These are phyloP conservation scores for Trichosporon sp. DNA, from an alignment of 1,284 basidiomycete species.

Conservation along the genomic window DNA sequence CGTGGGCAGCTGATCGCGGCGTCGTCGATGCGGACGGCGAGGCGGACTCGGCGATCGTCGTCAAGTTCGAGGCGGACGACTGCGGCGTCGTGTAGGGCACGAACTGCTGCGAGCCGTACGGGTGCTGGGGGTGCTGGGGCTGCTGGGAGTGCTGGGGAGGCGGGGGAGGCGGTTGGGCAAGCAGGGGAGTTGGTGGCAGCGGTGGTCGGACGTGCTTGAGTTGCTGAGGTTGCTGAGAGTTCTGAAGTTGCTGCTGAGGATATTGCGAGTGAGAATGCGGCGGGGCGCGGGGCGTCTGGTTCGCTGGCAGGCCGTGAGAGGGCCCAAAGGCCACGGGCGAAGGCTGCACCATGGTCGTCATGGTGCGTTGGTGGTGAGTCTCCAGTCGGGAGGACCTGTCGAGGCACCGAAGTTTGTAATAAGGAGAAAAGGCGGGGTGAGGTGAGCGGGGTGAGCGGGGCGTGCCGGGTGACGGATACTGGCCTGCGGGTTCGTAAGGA, in stretches of 20 bases:
- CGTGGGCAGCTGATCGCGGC: not conserved
- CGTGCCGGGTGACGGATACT: not conserved
- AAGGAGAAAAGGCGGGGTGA: not conserved
- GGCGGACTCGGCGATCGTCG: not conserved
- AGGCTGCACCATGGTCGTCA: slow-evolving; percentile 1
- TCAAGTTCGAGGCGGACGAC: not conserved
- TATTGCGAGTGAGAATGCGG: not conserved
- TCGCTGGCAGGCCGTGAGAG: not conserved
- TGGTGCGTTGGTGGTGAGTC: not conserved
- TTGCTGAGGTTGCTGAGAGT: not conserved
- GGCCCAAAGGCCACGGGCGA: not conserved
- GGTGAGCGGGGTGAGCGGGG: not conserved
- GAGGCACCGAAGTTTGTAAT: not conserved
- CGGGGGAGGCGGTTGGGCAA: too few relatives aligned
- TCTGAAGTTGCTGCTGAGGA: not conserved
- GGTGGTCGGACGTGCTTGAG: not conserved
- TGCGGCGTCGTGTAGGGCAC: not conserved
- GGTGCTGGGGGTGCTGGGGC: not conserved
- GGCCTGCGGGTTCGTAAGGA: not conserved
- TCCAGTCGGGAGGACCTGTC: not conserved
- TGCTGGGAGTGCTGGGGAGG: not conserved
- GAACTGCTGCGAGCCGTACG: not conserved
- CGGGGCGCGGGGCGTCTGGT: not conserved
- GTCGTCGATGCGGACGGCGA: not conserved
- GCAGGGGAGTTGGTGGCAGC: not conserved